Percentiles rank a stretch among this genome's conserved stretches.
These are phyloP conservation scores for Trypanosoma vivax DNA, from an alignment of 208 protist species.

Conservation along the genomic window DNA sequence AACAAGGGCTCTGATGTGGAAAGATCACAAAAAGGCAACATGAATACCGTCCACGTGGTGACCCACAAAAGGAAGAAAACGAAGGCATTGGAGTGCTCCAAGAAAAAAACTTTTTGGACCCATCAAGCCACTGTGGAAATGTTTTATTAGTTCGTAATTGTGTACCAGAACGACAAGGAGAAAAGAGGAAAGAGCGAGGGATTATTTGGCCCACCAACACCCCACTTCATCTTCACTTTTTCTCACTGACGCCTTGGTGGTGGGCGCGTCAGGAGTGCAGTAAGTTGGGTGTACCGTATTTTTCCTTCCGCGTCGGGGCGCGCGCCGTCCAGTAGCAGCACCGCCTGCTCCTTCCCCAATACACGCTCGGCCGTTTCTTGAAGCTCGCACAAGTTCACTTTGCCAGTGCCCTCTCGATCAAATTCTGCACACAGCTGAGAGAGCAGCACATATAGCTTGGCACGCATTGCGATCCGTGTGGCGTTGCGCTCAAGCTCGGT, in stretches of 20 bases:
- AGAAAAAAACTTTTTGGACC: too few species aligned
- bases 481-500: conserved; percentile 34
- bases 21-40: too few species aligned
- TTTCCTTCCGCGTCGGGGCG: conserved; percentile 62
- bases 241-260: conserved; percentile 5
- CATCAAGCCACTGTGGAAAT: too few species aligned
- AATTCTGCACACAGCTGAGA: conserved; percentile 62
- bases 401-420: conserved; percentile 50
- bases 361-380: conserved; percentile 41
- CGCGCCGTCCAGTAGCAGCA: conserved; percentile 48
- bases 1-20: too few species aligned
- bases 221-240: background rate
- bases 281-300: conserved; percentile 71
- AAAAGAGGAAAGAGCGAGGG: too few species aligned
- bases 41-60: too few species aligned
- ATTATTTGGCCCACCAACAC: too few species aligned
- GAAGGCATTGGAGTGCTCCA: too few species aligned
- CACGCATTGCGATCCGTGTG: conserved; percentile 39
- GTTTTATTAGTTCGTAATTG: too few species aligned
- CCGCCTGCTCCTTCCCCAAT: conserved; percentile 50
- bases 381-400: conserved; percentile 55
- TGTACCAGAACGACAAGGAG: too few species aligned
- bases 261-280: conserved; percentile 49
- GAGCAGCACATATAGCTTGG: conserved; percentile 55
- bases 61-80: too few species aligned